Percentiles rank a stretch among this genome's conserved stretches.
Conservation (phyloP, 2,329 filamentous ascomycete species). For the Microsporum canis region DNA sequence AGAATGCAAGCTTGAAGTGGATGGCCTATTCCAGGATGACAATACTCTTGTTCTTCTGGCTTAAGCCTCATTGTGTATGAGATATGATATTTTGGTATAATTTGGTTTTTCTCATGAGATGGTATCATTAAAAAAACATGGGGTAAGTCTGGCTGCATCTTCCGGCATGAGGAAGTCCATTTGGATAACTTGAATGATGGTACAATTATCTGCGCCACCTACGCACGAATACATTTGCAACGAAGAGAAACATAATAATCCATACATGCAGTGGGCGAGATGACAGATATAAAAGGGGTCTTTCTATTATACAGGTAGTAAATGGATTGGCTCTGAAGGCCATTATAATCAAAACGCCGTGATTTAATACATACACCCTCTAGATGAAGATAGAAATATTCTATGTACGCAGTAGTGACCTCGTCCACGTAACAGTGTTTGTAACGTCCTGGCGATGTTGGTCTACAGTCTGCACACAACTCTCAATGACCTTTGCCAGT, state of each 20-base stretch:
- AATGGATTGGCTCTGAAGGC: neutral
- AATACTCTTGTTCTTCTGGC: slow-evolving; percentile 52
- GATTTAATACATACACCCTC: neutral
- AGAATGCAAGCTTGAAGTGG: slow-evolving; percentile 52
- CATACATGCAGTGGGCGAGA: neutral
- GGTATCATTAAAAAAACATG: neutral
- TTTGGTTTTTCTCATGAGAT: neutral
- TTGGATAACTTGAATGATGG: neutral
- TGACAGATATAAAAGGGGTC: neutral
- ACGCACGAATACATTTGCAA: too few species aligned
- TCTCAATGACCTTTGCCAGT: slow-evolving; percentile 46
- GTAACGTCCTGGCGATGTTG: neutral
- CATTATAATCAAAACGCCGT: slow-evolving; percentile 1
- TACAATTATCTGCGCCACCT: neutral
- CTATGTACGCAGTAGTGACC: neutral
- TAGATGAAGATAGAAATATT: neutral
- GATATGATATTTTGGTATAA: neutral
- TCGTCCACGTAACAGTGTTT: neutral
- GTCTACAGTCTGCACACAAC: slow-evolving; percentile 16
- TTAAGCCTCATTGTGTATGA: neutral
- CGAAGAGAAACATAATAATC: neutral
- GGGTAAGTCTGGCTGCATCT: neutral
- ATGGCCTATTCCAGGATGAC: slow-evolving; percentile 57
- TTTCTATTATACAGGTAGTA: slow-evolving; percentile 1
- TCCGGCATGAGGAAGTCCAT: neutral